phyloP scores from a whole-genome alignment of 1,139 yeast species.

The Debaryomyces coudertii region DNA sequence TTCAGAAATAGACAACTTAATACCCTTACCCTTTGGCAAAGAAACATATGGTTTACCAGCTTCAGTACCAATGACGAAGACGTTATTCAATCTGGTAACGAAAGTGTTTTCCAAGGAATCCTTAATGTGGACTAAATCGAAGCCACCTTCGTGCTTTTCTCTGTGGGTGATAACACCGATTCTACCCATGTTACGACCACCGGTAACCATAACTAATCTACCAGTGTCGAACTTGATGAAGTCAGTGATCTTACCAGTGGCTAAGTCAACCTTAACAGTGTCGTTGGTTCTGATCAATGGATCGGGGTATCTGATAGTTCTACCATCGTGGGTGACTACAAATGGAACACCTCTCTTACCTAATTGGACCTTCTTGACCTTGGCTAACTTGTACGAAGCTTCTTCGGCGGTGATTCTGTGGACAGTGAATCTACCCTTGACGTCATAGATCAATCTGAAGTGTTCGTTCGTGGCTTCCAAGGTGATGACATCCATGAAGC shows the following conservation, averaged over 20 bases:
- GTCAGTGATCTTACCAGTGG: slow-evolving; percentile 86
- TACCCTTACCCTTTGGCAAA: slow-evolving; percentile 99
- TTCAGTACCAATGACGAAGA: slow-evolving; percentile 89
- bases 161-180: slow-evolving; percentile 95
- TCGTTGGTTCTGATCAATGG: slow-evolving; percentile 92
- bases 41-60: slow-evolving; percentile 97
- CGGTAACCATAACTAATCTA: slow-evolving; percentile 91
- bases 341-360: slow-evolving; percentile 96
- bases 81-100: slow-evolving; percentile 93
- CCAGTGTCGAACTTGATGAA: slow-evolving; percentile 92
- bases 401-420: slow-evolving; percentile 98
- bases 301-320: slow-evolving; percentile 98
- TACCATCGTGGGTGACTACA: slow-evolving; percentile 97
- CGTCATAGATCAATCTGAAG: slow-evolving; percentile 96
- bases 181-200: slow-evolving; percentile 99
- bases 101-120: slow-evolving; percentile 93
- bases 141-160: slow-evolving; percentile 98
- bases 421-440: slow-evolving; percentile 96
- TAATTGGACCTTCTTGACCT: slow-evolving; percentile 92
- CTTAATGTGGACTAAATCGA: slow-evolving; percentile 96
- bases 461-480: slow-evolving; percentile 95
- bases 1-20: slow-evolving; percentile 95
- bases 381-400: slow-evolving; percentile 93
- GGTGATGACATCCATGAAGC: slow-evolving; percentile 95
- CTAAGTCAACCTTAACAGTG: slow-evolving; percentile 91